phyloP scores from a whole-genome alignment of 768 basidiomycete species.

The Pisolithus albus region DNA sequence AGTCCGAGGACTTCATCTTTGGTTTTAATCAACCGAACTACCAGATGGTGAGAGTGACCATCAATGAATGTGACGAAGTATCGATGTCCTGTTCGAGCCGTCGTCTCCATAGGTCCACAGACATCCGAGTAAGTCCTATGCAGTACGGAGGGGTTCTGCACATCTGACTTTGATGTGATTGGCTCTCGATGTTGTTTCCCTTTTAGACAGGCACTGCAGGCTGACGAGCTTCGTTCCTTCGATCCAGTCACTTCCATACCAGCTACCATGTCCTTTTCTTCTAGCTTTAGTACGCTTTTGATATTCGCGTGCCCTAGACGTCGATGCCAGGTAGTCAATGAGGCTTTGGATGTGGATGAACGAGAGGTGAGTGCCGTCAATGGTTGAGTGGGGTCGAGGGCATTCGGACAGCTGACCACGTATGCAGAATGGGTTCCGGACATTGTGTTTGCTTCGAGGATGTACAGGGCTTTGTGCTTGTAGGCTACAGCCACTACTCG shows the following conservation, averaged over 20 bases:
- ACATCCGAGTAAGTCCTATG: conserved; percentile 13
- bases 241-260: background rate
- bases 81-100: conserved; percentile 1
- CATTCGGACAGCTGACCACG: too few species aligned
- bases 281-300: background rate
- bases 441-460: too few species aligned
- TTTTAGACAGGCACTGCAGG: too few species aligned
- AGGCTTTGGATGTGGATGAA: too few species aligned
- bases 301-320: background rate
- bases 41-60: conserved; percentile 10
- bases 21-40: conserved; percentile 5
- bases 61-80: conserved; percentile 20
- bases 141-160: background rate
- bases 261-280: conserved; percentile 3
- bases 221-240: conserved; percentile 5
- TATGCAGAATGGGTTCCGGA: too few species aligned
- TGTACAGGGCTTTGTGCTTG: too few species aligned
- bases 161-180: conserved; percentile 7
- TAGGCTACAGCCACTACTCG: too few species aligned
- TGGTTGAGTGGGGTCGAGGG: too few species aligned
- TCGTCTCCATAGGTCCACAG: conserved; percentile 13
- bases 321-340: too few species aligned
- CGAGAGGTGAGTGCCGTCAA: too few species aligned
- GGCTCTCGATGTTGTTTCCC: conserved; percentile 9
- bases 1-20: conserved; percentile 8